A percentile compares a stretch with the other conserved stretches of the same genome.
Conservation (phyloP, 148 eudicot genomes). For the Vaccinium darrowii region DNA sequence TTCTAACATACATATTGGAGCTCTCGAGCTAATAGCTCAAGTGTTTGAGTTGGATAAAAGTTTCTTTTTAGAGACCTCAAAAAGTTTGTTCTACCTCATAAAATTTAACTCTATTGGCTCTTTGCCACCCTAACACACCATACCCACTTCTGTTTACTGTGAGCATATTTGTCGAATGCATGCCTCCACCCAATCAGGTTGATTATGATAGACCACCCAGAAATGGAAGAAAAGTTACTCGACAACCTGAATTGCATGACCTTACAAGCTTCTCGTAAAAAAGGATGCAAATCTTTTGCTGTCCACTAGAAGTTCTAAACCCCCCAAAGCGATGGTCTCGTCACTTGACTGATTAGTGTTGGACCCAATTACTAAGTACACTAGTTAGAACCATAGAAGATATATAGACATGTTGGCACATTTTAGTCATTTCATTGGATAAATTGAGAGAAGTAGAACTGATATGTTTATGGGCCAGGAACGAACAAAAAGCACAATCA, state of each 20-base stretch:
- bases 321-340: not conserved
- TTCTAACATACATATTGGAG: not conserved
- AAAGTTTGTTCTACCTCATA: not conserved
- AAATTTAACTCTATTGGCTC: not conserved
- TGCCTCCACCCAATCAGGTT: not conserved
- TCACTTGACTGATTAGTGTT: not conserved
- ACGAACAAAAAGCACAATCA: not conserved
- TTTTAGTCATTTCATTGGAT: not conserved
- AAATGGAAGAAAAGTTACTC: not conserved
- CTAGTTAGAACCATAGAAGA: not conserved
- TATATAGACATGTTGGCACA: not conserved
- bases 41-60: not conserved
- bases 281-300: slow-evolving; percentile 1
- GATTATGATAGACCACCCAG: not conserved
- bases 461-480: not conserved
- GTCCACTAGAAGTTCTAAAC: not conserved
- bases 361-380: not conserved
- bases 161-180: not conserved
- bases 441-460: not conserved
- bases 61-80: not conserved
- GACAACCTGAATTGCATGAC: not conserved
- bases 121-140: not conserved
- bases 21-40: not conserved
- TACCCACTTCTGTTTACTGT: not conserved
- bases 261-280: not conserved